Conservation (phyloP, 2,329 filamentous ascomycete genomes). For the Pseudocercospora fuligena region DNA sequence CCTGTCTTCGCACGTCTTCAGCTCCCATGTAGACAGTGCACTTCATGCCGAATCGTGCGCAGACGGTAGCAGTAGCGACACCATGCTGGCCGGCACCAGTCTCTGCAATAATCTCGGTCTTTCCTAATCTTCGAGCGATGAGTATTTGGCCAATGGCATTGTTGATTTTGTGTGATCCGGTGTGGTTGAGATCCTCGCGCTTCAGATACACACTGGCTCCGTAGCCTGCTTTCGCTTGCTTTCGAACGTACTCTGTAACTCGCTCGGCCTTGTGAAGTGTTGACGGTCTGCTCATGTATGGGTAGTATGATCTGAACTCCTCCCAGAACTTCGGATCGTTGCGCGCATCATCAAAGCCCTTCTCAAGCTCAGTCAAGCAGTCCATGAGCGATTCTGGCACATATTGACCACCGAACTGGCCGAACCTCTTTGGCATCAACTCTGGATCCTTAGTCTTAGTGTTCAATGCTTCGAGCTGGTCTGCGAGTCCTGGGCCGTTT, state of each 20-base stretch:
- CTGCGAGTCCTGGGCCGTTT: conserved; percentile 71
- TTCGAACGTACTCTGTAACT: conserved; percentile 67
- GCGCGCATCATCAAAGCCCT: conserved; percentile 84
- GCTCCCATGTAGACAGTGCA: conserved; percentile 99
- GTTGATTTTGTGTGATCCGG: conserved; percentile 99
- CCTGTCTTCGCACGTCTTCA: conserved; percentile 94
- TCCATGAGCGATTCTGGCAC: conserved; percentile 98
- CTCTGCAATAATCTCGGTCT: conserved; percentile 97
- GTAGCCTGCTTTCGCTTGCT: conserved; percentile 59
- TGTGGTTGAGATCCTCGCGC: conserved; percentile 96
- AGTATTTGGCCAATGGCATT: conserved; percentile 94
- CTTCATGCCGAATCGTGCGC: conserved; percentile 97
- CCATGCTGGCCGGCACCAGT: conserved; percentile 97
- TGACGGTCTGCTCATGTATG: conserved; percentile 94
- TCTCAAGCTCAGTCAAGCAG: conserved; percentile 86
- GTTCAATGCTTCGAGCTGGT: conserved; percentile 83
- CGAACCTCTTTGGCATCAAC: conserved; percentile 83
- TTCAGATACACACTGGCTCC: conserved; percentile 98
- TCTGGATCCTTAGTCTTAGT: conserved; percentile 54
- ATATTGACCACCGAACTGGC: conserved; percentile 95
- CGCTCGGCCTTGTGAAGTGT: conserved; percentile 88
- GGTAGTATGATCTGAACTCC: conserved; percentile 93
- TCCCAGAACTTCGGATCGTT: conserved; percentile 95
- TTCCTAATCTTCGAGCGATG: conserved; percentile 81
- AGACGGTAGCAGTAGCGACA: conserved; percentile 95